phyloP scores from a whole-genome alignment of 495 filamentous ascomycete genomes.

The Staphylotrichum tortipilum region DNA sequence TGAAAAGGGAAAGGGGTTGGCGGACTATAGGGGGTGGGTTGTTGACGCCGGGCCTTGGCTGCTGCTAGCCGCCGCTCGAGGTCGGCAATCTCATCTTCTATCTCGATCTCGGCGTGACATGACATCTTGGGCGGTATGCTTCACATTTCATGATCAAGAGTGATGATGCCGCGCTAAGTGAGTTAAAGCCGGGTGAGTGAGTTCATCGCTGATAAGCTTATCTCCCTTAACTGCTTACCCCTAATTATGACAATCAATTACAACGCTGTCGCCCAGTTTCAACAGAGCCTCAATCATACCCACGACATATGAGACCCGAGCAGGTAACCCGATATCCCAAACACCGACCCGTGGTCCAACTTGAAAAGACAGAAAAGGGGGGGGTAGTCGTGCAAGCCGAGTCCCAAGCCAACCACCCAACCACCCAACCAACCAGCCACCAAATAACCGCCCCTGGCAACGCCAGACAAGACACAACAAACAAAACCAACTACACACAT shows the following conservation, averaged over 20 bases:
- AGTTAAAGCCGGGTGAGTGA: no score
- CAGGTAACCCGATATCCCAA: slow-evolving; percentile 7
- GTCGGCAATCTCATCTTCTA: slow-evolving; percentile 28
- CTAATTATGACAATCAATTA: slow-evolving; percentile 4
- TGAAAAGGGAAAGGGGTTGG: background rate
- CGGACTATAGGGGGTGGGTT: slow-evolving; percentile 4
- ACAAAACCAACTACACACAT: no score
- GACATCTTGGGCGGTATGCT: background rate
- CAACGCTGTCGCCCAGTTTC: slow-evolving; percentile 3
- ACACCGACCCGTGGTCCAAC: slow-evolving; percentile 3
- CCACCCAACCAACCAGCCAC: background rate
- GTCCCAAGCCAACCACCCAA: background rate
- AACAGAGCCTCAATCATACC: background rate
- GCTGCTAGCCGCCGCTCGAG: slow-evolving; percentile 30
- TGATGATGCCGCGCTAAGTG: no score
- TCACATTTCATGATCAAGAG: background rate
- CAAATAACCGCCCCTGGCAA: background rate
- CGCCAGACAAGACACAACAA: background rate
- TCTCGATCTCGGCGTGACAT: background rate
- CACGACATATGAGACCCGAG: no score
- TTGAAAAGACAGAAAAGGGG: background rate
- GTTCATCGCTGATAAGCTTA: slow-evolving; percentile 15
- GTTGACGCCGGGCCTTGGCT: slow-evolving; percentile 20
- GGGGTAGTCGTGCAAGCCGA: background rate
- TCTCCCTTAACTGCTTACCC: background rate